phyloP scores from a whole-genome alignment of 192 early-diverging fungal genomes.

The Jimgerdemannia flammicorona region DNA sequence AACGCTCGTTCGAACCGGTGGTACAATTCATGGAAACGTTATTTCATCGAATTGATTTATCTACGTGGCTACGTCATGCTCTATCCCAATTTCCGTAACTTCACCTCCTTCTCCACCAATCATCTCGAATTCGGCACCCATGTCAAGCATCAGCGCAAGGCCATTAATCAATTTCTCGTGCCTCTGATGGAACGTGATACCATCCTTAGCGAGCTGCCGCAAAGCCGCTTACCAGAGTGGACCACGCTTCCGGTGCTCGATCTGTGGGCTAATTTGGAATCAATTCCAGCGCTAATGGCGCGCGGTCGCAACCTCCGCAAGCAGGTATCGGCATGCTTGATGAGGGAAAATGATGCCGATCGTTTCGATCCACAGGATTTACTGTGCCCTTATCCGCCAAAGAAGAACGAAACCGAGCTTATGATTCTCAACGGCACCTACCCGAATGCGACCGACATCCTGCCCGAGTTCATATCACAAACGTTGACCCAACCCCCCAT shows the following conservation, averaged over 20 bases:
- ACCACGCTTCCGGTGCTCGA: slow-evolving; percentile 47
- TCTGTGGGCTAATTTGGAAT: slow-evolving; percentile 47
- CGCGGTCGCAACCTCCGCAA: slow-evolving; percentile 36
- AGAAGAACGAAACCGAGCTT: slow-evolving; percentile 10
- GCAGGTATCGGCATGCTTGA: slow-evolving; percentile 33
- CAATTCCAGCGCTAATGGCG: slow-evolving; percentile 36
- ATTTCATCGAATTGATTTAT: slow-evolving; percentile 59
- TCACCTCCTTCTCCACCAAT: slow-evolving; percentile 56
- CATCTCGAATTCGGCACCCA: slow-evolving; percentile 59
- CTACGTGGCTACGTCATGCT: slow-evolving; percentile 60
- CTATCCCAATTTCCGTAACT: slow-evolving; percentile 57
- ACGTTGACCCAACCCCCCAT: not conserved
- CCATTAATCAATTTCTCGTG: slow-evolving; percentile 45
- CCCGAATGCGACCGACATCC: not conserved
- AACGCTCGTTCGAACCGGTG: slow-evolving; percentile 50
- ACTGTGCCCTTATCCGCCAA: slow-evolving; percentile 24
- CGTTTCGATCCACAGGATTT: slow-evolving; percentile 31
- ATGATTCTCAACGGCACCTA: not conserved
- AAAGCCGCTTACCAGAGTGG: slow-evolving; percentile 40
- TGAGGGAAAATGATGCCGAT: slow-evolving; percentile 1
- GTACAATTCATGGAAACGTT: slow-evolving; percentile 61
- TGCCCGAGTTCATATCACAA: not conserved
- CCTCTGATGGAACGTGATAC: slow-evolving; percentile 53
- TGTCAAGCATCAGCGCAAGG: slow-evolving; percentile 40
- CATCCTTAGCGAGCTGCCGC: slow-evolving; percentile 42